phyloP scores from a whole-genome alignment of 352 stramenopile species.

The Phytophthora cactorum region DNA sequence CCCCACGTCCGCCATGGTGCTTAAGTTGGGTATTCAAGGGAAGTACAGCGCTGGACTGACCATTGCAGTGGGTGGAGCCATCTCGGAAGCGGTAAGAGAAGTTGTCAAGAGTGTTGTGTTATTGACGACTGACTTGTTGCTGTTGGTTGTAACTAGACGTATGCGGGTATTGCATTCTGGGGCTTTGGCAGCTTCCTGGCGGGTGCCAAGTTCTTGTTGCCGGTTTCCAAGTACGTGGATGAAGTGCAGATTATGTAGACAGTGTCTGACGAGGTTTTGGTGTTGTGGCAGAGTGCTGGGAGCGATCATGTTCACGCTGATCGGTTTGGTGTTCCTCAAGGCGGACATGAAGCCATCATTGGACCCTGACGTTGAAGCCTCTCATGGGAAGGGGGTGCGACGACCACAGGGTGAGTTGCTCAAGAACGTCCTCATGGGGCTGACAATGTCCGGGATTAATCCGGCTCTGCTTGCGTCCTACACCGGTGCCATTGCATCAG shows the following conservation, averaged over 20 bases:
- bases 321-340: slow-evolving; percentile 82
- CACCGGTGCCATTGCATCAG: slow-evolving; percentile 86
- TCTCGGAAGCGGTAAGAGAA: slow-evolving; percentile 75
- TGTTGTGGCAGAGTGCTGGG: slow-evolving; percentile 66
- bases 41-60: slow-evolving; percentile 84
- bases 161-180: slow-evolving; percentile 90
- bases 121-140: slow-evolving; percentile 14
- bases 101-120: background rate
- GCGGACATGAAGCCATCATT: slow-evolving; percentile 82
- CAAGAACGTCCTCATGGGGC: slow-evolving; percentile 84
- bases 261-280: slow-evolving; percentile 3
- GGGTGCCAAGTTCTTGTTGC: slow-evolving; percentile 81
- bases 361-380: slow-evolving; percentile 58
- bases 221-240: slow-evolving; percentile 81
- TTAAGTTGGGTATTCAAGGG: slow-evolving; percentile 88
- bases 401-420: slow-evolving; percentile 69
- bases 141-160: slow-evolving; percentile 57
- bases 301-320: slow-evolving; percentile 85
- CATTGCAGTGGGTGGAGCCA: slow-evolving; percentile 82
- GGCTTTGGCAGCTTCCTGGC: slow-evolving; percentile 90
- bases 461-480: slow-evolving; percentile 86
- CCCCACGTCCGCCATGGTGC: slow-evolving; percentile 87
- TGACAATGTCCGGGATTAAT: slow-evolving; percentile 91
- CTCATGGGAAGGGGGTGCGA: slow-evolving; percentile 55
- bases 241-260: background rate